Conservation (phyloP, 306 rosid genomes). For the Hylodesmum podocarpum region DNA sequence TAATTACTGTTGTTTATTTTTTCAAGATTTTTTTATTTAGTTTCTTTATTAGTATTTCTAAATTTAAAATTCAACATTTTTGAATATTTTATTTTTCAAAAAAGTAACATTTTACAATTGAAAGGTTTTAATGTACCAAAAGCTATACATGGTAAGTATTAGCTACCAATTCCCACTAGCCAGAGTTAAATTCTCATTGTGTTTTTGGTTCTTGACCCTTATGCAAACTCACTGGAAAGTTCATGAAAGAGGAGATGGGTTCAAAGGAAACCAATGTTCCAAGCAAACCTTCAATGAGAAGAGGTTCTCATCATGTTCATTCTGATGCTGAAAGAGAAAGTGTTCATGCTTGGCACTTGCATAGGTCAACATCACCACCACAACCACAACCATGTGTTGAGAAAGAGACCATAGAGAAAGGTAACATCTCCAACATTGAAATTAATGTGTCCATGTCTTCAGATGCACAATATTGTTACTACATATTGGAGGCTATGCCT, state of each 20-base stretch:
- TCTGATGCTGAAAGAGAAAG: slow-evolving; percentile 40
- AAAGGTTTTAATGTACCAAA: not conserved
- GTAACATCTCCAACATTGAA: slow-evolving; percentile 22
- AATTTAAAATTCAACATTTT: not conserved
- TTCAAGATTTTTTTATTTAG: not conserved
- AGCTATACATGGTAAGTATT: not conserved
- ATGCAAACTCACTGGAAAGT: not conserved
- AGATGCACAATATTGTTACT: slow-evolving; percentile 40
- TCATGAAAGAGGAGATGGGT: slow-evolving; percentile 18
- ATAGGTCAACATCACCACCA: slow-evolving; percentile 27
- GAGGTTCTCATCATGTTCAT: not conserved
- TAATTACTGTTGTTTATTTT: not conserved
- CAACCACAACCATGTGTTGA: slow-evolving; percentile 21
- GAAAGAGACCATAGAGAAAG: not conserved
- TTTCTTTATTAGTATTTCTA: not conserved
- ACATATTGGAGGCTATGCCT: slow-evolving; percentile 64
- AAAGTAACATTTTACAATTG: not conserved
- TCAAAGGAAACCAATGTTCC: slow-evolving; percentile 2
- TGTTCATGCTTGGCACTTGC: slow-evolving; percentile 35
- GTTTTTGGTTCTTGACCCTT: not conserved
- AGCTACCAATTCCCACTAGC: slow-evolving; percentile 7
- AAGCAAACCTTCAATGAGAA: slow-evolving; percentile 28
- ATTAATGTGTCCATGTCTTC: slow-evolving; percentile 26
- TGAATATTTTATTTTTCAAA: too few species aligned
- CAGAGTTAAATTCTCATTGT: not conserved